Percentiles rank a stretch among this genome's conserved stretches.
Evolutionary conservation across 345 rosid species (phyloP).

Genomic region (Syzygium grande): DNA sequence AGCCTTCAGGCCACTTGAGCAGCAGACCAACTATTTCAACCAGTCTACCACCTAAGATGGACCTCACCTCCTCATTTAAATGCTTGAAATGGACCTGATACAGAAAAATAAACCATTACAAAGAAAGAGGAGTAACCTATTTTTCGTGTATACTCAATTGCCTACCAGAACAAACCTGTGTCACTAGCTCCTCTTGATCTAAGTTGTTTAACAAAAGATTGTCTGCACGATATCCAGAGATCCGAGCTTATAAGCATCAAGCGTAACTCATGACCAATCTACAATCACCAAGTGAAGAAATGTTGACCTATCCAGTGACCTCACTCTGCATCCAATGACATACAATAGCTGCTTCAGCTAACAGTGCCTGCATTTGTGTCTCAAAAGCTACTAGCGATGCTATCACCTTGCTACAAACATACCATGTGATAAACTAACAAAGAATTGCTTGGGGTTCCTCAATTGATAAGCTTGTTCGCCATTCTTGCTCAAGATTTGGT

Average conservation of each 20-base stretch:
- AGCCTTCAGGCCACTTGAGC: neutral
- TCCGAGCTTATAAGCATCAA: neutral
- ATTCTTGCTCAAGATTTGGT: neutral
- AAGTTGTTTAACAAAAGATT: neutral
- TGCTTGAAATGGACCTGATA: neutral
- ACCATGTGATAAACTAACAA: neutral
- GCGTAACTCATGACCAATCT: neutral
- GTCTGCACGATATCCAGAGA: neutral
- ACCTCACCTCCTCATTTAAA: neutral
- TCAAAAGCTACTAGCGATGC: neutral
- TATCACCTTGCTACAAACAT: neutral
- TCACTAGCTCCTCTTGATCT: neutral
- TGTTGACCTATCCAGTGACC: neutral
- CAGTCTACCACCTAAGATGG: neutral
- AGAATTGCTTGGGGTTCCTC: neutral
- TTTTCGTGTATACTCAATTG: neutral
- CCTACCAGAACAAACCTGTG: neutral
- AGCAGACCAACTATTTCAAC: neutral
- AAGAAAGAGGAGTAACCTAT: neutral
- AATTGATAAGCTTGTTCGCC: neutral
- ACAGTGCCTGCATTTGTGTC: neutral
- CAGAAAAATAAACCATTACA: neutral
- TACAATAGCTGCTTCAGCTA: neutral
- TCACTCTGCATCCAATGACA: neutral
- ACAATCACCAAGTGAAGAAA: neutral